phyloP scores from a whole-genome alignment of 1,284 basidiomycete species.

The Cryptococcus sp. region DNA sequence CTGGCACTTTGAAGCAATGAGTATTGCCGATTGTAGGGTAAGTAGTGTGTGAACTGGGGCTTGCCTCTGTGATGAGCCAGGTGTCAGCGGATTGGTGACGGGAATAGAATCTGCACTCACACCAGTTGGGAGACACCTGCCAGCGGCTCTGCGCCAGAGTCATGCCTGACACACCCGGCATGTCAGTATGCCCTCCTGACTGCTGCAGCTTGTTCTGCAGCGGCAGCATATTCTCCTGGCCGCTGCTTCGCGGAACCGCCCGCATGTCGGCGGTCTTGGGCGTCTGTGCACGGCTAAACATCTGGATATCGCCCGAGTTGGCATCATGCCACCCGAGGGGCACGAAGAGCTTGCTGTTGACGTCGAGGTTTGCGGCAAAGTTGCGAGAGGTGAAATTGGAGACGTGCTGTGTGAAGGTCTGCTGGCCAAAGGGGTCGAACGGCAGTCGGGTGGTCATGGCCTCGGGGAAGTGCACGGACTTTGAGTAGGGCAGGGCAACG shows the following conservation, averaged over 20 bases:
- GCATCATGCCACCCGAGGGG: conserved; percentile 5
- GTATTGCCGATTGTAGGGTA: too few species aligned
- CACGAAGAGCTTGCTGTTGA: conserved; percentile 20
- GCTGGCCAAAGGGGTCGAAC: conserved; percentile 19
- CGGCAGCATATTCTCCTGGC: background rate
- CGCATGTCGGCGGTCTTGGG: too few species aligned
- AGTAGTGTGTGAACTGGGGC: too few species aligned
- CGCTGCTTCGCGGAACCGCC: too few species aligned
- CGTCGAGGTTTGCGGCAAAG: conserved; percentile 9
- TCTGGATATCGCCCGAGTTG: background rate
- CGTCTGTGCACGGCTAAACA: too few species aligned
- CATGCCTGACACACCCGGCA: background rate
- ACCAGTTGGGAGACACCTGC: conserved; percentile 2
- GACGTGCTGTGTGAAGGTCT: background rate
- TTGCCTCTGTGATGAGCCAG: too few species aligned
- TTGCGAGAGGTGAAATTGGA: background rate
- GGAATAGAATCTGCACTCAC: background rate
- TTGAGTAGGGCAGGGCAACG: conserved; percentile 13
- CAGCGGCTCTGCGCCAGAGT: background rate
- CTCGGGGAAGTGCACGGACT: background rate
- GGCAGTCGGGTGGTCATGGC: background rate
- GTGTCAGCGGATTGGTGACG: too few species aligned
- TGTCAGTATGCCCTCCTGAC: background rate
- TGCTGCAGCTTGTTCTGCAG: background rate
- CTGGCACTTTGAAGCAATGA: too few species aligned